These are phyloP conservation scores for Conticribra guillardii DNA, from an alignment of 108 stramenopile genomes.

Conservation along the genomic window DNA sequence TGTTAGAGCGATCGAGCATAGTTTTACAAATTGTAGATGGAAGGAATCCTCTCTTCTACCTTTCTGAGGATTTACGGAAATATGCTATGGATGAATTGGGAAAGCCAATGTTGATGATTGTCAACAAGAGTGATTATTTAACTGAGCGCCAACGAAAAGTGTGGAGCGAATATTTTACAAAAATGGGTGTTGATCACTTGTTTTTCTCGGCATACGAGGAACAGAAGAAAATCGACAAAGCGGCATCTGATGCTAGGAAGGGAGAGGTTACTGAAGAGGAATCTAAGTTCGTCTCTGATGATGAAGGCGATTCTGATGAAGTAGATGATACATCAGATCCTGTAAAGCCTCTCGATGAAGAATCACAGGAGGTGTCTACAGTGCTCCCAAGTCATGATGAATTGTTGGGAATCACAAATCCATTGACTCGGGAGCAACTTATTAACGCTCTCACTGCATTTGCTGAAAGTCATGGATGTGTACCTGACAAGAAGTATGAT, in stretches of 20 bases:
- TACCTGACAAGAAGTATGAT: constrained; percentile 63
- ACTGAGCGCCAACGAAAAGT: constrained; percentile 75
- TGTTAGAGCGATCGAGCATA: constrained; percentile 92
- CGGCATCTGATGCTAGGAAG: constrained; percentile 30
- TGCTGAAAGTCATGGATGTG: constrained; percentile 66
- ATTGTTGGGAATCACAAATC: constrained; percentile 52
- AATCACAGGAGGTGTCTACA: background rate
- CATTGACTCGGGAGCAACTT: constrained; percentile 78
- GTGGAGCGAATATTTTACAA: constrained; percentile 89
- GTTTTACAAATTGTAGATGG: constrained; percentile 97
- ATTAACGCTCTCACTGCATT: constrained; percentile 65
- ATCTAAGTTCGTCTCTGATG: constrained; percentile 40
- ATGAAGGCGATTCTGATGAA: constrained; percentile 13
- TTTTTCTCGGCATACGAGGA: constrained; percentile 96
- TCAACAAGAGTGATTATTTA: constrained; percentile 99
- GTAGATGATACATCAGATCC: background rate
- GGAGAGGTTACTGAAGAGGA: constrained; percentile 53
- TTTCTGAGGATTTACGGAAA: constrained; percentile 84
- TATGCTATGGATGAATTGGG: constrained; percentile 87
- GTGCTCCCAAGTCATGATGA: constrained; percentile 1
- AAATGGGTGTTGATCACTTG: constrained; percentile 79
- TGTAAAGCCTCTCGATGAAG: constrained; percentile 3
- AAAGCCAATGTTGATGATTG: constrained; percentile 89
- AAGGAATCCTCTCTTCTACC: constrained; percentile 96
- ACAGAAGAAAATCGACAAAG: constrained; percentile 86